These are phyloP conservation scores for Syncephalastrum sp. DNA, from an alignment of 371 early-diverging fungal genomes.

Conservation along the genomic window DNA sequence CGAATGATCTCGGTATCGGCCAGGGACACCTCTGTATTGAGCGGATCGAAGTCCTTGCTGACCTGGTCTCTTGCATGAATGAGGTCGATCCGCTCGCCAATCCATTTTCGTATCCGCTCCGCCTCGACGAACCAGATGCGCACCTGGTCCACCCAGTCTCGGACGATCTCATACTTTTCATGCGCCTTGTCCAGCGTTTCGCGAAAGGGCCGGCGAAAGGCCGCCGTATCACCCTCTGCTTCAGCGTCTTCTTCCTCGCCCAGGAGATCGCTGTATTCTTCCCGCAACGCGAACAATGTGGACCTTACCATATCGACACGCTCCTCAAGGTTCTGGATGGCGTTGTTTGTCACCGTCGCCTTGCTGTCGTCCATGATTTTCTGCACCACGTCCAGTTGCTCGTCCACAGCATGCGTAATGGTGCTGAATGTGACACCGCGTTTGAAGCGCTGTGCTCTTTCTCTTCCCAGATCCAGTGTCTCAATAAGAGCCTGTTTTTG, in stretches of 20 bases:
- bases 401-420: conserved; percentile 35
- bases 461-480: conserved; percentile 1
- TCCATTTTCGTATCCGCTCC: conserved; percentile 33
- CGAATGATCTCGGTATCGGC: conserved; percentile 15
- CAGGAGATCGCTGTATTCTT: conserved; percentile 23
- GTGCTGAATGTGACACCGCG: conserved; percentile 32
- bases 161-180: conserved; percentile 26
- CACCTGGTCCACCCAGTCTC: conserved; percentile 42
- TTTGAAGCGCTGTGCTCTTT: conserved; percentile 8
- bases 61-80: conserved; percentile 30
- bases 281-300: conserved; percentile 25
- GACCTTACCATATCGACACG: conserved; percentile 30
- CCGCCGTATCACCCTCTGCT: not conserved
- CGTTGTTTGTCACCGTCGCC: conserved; percentile 26
- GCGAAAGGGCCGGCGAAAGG: conserved; percentile 4
- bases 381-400: conserved; percentile 45
- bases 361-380: conserved; percentile 32
- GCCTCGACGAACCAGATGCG: conserved; percentile 37
- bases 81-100: conserved; percentile 36
- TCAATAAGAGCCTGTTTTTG: conserved; percentile 7
- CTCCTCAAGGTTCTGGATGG: conserved; percentile 34
- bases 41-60: conserved; percentile 26
- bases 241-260: conserved; percentile 6
- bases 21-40: conserved; percentile 24
- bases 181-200: conserved; percentile 16